Evolutionary conservation across 2,329 filamentous ascomycete species (phyloP), one percentile per base, ranked within the genome.

Genomic region (Xylaria sp.): DNA sequence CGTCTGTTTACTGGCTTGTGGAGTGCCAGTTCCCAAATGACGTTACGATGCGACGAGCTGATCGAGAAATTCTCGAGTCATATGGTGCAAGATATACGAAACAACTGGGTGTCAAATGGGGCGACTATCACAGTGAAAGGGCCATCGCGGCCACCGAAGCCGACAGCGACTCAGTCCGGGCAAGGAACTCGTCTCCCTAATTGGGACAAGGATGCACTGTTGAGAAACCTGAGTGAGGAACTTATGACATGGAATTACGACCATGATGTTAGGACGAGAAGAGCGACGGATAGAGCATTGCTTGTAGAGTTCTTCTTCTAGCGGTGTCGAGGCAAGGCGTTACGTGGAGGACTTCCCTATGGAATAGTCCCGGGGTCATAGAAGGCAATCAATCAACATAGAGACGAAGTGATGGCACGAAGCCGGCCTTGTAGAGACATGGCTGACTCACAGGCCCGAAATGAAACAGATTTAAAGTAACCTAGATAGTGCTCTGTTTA

Each of bases 21-120:
- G 2, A 55, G 50, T 16, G 39, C 56, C 3, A 54, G 34, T 7
- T 37, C 30, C 8, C 59, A 59, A 46, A 49, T 52, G 35, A 39
- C 49, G 55, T 55, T 53, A 37, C 63, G 57, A 56, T 62, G 37
- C 60, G 63, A 74, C 37, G 59, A 72, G 2, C 70, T 77, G 30
- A 67, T 78, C 7, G 66, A 70, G 35, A 73, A 63, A 48, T 82
- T 83, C 58, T 69, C 71, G 5, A 71, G 73, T 13, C 74, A 75
- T 53, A 78, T 83, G 44, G 57, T 74, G 4, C 71, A 74, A 7
- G 80, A 83, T 48, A 74, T 82, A 9, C 69, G 70, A 3, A 74
- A 72, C 50, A 78, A 76, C 48, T 83, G 81, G 81, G 59, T 73
- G 6, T 66, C 71, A 1, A 68, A 69, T 2, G 68, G 65, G 2